Conservation (phyloP, 73 alveolate species). For the Tetrahymena borealis region DNA sequence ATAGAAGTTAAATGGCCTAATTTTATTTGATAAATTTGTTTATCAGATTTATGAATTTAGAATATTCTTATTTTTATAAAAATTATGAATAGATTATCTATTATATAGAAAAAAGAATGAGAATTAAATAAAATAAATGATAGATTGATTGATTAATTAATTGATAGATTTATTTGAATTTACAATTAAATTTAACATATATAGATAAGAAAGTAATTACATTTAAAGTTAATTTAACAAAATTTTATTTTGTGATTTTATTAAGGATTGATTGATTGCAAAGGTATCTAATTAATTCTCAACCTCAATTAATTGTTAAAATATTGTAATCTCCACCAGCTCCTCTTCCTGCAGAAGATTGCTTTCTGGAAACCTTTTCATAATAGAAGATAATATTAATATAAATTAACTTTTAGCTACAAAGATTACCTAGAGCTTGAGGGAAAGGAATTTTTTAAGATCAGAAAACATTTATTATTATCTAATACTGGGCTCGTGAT, state of each 20-base stretch:
- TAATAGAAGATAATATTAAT: not conserved
- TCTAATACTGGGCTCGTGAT: conserved; percentile 41
- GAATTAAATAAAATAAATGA: no score
- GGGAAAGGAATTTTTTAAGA: not conserved
- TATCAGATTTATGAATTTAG: no score
- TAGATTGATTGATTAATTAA: no score
- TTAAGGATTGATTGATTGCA: not conserved
- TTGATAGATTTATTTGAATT: no score
- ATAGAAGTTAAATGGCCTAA: no score
- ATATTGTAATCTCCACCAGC: not conserved
- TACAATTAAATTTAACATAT: no score
- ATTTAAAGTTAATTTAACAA: no score
- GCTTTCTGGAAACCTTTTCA: not conserved
- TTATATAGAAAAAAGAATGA: no score
- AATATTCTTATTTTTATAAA: no score
- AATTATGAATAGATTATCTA: no score
- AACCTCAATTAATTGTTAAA: not conserved
- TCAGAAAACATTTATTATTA: not conserved
- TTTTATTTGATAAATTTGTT: no score
- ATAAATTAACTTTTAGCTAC: not conserved
- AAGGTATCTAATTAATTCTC: not conserved
- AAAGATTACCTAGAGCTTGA: not conserved
- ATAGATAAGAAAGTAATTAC: no score
- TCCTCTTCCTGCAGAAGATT: not conserved
- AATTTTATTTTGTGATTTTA: not conserved